Conservation (phyloP, 257 asterid genomes). For the Primulina huaijiensis region DNA sequence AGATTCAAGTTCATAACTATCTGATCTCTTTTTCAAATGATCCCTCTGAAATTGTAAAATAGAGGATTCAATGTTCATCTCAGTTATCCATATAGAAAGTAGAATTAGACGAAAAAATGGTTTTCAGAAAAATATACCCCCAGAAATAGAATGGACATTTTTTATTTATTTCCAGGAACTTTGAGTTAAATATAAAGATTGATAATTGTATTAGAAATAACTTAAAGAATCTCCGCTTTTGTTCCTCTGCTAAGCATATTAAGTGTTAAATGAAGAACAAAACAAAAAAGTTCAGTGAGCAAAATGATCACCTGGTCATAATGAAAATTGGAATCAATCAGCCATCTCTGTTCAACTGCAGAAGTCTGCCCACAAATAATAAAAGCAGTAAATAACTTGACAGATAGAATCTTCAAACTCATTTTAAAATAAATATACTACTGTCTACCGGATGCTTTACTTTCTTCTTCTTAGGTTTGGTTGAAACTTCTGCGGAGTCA, state of each 20-base stretch:
- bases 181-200: slow-evolving; percentile 1
- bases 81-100: neutral
- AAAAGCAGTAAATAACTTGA: slow-evolving; percentile 24
- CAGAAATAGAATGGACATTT: neutral
- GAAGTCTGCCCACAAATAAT: slow-evolving; percentile 48
- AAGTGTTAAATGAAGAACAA: neutral
- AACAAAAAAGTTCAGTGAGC: slow-evolving; percentile 11
- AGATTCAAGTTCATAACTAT: slow-evolving; percentile 62
- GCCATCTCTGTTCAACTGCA: slow-evolving; percentile 72
- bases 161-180: slow-evolving; percentile 1
- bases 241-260: slow-evolving; percentile 16
- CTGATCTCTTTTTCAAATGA: slow-evolving; percentile 58
- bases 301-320: slow-evolving; percentile 70
- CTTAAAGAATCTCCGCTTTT: slow-evolving; percentile 10
- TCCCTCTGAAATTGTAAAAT: slow-evolving; percentile 60
- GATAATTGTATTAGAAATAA: slow-evolving; percentile 14
- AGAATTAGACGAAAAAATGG: neutral
- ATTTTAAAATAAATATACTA: slow-evolving; percentile 15
- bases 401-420: slow-evolving; percentile 9
- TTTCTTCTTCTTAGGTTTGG: slow-evolving; percentile 81
- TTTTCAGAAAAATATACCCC: neutral
- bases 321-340: slow-evolving; percentile 61
- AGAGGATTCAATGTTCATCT: slow-evolving; percentile 17
- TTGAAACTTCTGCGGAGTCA: slow-evolving; percentile 66
- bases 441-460: slow-evolving; percentile 62